Evolutionary conservation across 345 rosid species (phyloP).

Genomic region (Microcos paniculata): DNA sequence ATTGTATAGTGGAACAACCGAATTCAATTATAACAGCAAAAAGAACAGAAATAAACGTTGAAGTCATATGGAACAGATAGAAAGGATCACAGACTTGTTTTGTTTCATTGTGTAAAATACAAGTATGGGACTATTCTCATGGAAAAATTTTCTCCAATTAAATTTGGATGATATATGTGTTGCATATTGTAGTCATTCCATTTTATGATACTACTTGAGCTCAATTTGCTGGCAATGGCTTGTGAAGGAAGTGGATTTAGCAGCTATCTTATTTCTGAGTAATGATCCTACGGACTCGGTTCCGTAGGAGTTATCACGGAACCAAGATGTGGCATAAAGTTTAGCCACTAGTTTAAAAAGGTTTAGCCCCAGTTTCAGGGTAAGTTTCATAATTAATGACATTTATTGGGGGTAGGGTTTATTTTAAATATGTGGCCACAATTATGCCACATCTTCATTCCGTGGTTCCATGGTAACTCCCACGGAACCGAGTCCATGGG

Average conservation of each 20-base stretch:
- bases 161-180: neutral
- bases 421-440: too few relatives aligned
- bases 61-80: neutral
- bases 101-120: neutral
- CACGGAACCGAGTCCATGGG: too few relatives aligned
- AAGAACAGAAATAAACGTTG: neutral
- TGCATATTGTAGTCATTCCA: neutral
- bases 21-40: neutral
- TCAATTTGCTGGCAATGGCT: neutral
- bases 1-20: neutral
- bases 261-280: too few relatives aligned
- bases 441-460: too few relatives aligned
- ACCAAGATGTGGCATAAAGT: too few relatives aligned
- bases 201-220: neutral
- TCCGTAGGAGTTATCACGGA: too few relatives aligned
- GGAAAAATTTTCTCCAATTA: neutral
- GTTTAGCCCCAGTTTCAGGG: too few relatives aligned
- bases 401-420: too few relatives aligned
- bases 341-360: too few relatives aligned
- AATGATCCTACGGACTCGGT: too few relatives aligned
- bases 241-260: neutral
- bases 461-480: too few relatives aligned
- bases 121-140: neutral
- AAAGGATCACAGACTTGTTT: neutral
- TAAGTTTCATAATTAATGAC: too few relatives aligned